Conservation (phyloP, 2,329 filamentous ascomycete species). For the Thielaviopsis ethacetica region DNA sequence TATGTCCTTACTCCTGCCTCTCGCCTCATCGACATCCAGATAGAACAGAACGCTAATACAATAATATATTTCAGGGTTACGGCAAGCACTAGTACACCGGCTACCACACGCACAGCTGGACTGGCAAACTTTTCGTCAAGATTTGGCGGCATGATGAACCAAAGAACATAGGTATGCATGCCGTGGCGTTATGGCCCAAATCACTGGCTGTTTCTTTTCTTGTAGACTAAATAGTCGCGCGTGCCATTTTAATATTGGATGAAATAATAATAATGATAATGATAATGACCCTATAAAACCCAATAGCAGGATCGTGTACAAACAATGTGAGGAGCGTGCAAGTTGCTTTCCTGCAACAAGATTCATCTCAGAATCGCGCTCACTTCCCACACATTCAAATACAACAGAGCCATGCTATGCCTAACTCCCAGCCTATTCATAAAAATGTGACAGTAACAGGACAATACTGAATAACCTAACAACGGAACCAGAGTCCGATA, state of each 20-base stretch:
- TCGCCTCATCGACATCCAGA: not conserved
- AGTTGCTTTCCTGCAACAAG: not conserved
- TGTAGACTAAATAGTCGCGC: not conserved
- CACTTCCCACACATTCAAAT: not conserved
- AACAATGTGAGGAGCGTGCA: not conserved
- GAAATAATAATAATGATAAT: not conserved
- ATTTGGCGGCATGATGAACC: slow-evolving; percentile 35
- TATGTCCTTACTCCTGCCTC: slow-evolving; percentile 23
- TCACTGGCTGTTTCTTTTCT: not conserved
- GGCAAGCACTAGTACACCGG: slow-evolving; percentile 34
- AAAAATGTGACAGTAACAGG: not conserved
- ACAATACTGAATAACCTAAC: not conserved
- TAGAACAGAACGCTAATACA: slow-evolving; percentile 15
- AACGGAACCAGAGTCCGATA: too few relatives aligned
- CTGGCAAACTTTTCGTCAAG: slow-evolving; percentile 59
- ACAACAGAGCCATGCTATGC: not conserved
- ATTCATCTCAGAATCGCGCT: not conserved
- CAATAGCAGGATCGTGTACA: not conserved
- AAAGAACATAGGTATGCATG: slow-evolving; percentile 5
- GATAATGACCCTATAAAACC: not conserved
- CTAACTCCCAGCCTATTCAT: not conserved
- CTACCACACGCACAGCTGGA: slow-evolving; percentile 42
- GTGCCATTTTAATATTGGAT: not conserved
- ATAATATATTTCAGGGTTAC: slow-evolving; percentile 39
- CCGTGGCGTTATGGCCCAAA: not conserved